Evolutionary conservation across 2,329 filamentous ascomycete species (phyloP).

Genomic region (Diplodia scrobiculata): DNA sequence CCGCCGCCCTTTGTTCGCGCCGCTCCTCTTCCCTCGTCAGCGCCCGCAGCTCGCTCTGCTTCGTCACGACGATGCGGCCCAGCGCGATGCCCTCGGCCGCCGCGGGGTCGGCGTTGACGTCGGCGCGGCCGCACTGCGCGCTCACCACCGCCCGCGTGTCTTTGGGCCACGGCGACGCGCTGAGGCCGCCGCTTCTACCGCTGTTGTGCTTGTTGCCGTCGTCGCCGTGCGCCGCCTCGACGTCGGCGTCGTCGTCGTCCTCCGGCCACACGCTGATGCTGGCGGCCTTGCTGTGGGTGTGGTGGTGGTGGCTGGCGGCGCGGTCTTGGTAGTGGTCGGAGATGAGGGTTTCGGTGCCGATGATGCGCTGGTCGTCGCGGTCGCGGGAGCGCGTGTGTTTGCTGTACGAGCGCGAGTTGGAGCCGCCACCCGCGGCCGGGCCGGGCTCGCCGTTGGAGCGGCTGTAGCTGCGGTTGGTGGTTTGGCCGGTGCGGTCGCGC

Average conservation of each 20-base stretch:
- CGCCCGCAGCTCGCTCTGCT: not conserved
- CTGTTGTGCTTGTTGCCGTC: no score
- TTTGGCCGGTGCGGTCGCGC: constrained; percentile 9
- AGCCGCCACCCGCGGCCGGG: not conserved
- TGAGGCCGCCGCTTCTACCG: no score
- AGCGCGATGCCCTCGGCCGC: not conserved
- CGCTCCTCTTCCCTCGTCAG: constrained; percentile 1
- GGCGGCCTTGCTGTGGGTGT: not conserved
- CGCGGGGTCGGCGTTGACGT: not conserved
- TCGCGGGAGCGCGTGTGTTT: not conserved
- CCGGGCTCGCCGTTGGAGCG: not conserved
- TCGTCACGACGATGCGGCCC: not conserved
- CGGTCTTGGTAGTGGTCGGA: constrained; percentile 10
- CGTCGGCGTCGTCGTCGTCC: not conserved
- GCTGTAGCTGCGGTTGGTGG: constrained; percentile 9
- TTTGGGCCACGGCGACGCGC: not conserved
- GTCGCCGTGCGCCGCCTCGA: not conserved
- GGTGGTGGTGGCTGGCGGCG: not conserved
- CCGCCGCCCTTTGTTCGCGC: not conserved
- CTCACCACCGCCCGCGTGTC: constrained; percentile 5
- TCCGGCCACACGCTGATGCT: not conserved
- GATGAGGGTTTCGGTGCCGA: constrained; percentile 12
- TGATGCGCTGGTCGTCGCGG: not conserved
- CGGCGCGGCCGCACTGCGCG: not conserved
- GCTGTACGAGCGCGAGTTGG: not conserved